Evolutionary conservation across 2,329 filamentous ascomycete genomes (phyloP).

Genomic region (Zarea fungicola): DNA sequence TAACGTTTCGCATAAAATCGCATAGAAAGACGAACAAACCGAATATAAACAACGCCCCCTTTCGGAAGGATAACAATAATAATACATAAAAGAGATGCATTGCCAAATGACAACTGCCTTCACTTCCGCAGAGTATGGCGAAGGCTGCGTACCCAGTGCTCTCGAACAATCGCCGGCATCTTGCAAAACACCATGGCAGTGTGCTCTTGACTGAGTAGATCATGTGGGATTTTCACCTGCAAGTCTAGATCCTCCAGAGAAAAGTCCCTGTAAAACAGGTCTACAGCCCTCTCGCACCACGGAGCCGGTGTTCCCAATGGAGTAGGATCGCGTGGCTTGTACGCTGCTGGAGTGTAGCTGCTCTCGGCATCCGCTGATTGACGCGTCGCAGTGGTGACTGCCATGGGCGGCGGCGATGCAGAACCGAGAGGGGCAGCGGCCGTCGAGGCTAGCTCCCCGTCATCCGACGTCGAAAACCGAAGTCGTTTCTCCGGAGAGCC

Average conservation of each 20-base stretch:
- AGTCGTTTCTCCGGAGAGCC: conserved; percentile 10
- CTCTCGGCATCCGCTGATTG: too few relatives aligned
- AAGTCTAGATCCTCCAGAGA: conserved; percentile 51
- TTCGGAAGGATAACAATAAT: conserved; percentile 10
- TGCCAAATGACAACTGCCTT: neutral
- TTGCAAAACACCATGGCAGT: conserved; percentile 60
- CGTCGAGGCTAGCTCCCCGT: neutral
- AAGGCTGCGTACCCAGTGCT: conserved; percentile 52
- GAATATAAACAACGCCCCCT: neutral
- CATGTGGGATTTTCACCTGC: conserved; percentile 55
- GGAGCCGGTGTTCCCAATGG: conserved; percentile 35
- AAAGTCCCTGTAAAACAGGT: conserved; percentile 56
- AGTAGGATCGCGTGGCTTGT: too few relatives aligned
- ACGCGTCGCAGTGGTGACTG: neutral
- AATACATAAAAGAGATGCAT: neutral
- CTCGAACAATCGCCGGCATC: conserved; percentile 47
- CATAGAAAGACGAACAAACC: neutral
- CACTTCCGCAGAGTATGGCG: conserved; percentile 35
- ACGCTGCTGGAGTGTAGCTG: too few relatives aligned
- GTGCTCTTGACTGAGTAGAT: conserved; percentile 52
- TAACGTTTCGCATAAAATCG: conserved; percentile 6
- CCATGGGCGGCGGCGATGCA: too few relatives aligned
- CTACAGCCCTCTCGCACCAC: conserved; percentile 55
- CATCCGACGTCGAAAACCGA: neutral
- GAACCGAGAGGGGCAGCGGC: too few relatives aligned